phyloP scores from a whole-genome alignment of 306 rosid species.

The Vigna unguiculata region DNA sequence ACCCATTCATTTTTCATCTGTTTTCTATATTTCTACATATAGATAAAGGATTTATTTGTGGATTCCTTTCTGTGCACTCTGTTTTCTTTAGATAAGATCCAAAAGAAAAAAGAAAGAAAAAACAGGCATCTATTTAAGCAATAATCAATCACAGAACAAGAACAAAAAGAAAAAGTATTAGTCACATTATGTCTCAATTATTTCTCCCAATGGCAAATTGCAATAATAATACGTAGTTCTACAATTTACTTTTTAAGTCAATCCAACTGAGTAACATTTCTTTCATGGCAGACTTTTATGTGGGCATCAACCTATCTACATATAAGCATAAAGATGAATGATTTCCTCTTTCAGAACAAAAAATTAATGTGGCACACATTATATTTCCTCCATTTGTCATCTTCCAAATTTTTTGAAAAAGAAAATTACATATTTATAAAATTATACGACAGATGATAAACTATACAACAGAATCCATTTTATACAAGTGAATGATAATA shows the following conservation, averaged over 20 bases:
- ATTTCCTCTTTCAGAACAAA: neutral
- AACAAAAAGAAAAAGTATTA: neutral
- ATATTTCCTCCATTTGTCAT: neutral
- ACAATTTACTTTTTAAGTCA: neutral
- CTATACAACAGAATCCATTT: no score
- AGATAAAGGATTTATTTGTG: neutral
- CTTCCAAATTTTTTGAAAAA: neutral
- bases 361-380: neutral
- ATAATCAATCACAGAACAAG: neutral
- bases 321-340: neutral
- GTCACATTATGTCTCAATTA: neutral
- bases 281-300: no score
- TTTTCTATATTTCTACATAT: no score
- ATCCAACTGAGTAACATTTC: neutral
- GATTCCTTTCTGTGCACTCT: neutral
- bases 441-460: no score
- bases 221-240: slow-evolving; percentile 43
- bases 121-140: neutral
- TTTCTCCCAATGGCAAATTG: slow-evolving; percentile 13
- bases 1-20: neutral
- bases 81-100: neutral
- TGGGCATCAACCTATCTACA: neutral
- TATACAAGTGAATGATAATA: no score
- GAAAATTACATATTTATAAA: no score
- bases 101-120: neutral